Evolutionary conservation across 768 basidiomycete genomes (phyloP).

Genomic region (Coprinopsis strossmayeri): DNA sequence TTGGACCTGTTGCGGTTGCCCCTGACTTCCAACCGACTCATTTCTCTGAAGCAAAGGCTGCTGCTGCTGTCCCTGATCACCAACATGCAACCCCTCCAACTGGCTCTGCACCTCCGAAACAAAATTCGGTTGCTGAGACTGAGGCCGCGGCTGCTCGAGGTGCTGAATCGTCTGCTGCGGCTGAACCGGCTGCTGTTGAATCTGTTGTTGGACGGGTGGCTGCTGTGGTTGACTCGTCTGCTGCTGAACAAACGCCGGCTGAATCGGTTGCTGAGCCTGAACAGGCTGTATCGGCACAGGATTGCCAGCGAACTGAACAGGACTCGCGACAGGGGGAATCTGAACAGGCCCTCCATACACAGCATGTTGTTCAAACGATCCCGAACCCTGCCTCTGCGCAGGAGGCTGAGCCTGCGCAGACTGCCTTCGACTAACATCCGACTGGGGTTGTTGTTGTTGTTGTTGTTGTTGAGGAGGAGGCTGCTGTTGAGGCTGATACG

Average conservation of each 20-base stretch:
- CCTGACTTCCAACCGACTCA: background rate
- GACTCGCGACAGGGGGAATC: background rate
- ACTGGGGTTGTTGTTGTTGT: slow-evolving; percentile 14
- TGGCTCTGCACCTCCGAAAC: too few relatives aligned
- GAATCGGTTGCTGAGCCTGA: background rate
- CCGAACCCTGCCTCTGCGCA: background rate
- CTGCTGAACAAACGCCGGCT: background rate
- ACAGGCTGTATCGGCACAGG: background rate
- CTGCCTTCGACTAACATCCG: background rate
- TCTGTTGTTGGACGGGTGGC: slow-evolving; percentile 6
- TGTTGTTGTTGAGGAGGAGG: slow-evolving; percentile 14
- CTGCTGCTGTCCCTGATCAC: slow-evolving; percentile 3
- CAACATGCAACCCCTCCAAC: background rate
- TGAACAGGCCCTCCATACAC: too few relatives aligned
- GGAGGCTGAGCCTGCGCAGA: background rate
- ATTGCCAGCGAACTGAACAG: background rate
- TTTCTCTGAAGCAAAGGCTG: too few relatives aligned
- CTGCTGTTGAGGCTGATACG: slow-evolving; percentile 10
- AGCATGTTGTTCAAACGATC: too few relatives aligned
- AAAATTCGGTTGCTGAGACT: slow-evolving; percentile 1
- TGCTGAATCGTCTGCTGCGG: background rate
- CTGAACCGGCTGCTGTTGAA: background rate
- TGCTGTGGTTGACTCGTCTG: slow-evolving; percentile 5
- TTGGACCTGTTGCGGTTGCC: slow-evolving; percentile 13
- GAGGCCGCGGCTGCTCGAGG: slow-evolving; percentile 1